Conservation (phyloP, 225 moss, liverwort and hornwort genomes). For the Thuidium tamariscinum region DNA sequence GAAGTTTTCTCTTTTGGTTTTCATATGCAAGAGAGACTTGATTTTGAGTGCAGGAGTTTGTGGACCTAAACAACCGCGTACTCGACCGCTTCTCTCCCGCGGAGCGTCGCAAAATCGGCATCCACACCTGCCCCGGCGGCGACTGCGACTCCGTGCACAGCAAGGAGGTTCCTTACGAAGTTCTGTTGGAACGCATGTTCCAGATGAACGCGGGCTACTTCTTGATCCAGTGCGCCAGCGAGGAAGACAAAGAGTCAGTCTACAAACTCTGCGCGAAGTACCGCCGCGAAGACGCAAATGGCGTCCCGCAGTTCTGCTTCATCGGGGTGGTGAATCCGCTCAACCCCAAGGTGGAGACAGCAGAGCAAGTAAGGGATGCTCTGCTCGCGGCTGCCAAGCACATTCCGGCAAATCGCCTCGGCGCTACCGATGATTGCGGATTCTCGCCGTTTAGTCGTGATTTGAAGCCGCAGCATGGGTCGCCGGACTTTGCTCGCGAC, state of each 20-base stretch:
- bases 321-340: conserved; percentile 39
- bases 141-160: conserved; percentile 55
- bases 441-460: conserved; percentile 55
- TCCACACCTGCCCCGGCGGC: conserved; percentile 38
- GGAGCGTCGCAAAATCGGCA: conserved; percentile 35
- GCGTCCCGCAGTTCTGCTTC: conserved; percentile 45
- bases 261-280: conserved; percentile 31
- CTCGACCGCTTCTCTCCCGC: conserved; percentile 16
- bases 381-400: conserved; percentile 41
- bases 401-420: conserved; percentile 24
- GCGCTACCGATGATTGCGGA: conserved; percentile 42
- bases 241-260: conserved; percentile 30
- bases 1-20: background rate
- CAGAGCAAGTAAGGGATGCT: conserved; percentile 30
- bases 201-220: conserved; percentile 46
- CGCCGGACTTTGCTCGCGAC: conserved; percentile 46
- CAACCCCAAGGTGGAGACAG: conserved; percentile 26
- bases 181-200: conserved; percentile 41
- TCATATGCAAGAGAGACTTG: background rate
- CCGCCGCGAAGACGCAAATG: conserved; percentile 29
- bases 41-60: conserved; percentile 2
- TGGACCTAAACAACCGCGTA: conserved; percentile 37
- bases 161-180: conserved; percentile 29
- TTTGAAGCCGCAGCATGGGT: conserved; percentile 39
- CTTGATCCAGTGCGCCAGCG: conserved; percentile 37